Evolutionary conservation across 352 stramenopile species (phyloP), one percentile per base, ranked within the genome.

Genomic region (Phytophthora cajani): DNA sequence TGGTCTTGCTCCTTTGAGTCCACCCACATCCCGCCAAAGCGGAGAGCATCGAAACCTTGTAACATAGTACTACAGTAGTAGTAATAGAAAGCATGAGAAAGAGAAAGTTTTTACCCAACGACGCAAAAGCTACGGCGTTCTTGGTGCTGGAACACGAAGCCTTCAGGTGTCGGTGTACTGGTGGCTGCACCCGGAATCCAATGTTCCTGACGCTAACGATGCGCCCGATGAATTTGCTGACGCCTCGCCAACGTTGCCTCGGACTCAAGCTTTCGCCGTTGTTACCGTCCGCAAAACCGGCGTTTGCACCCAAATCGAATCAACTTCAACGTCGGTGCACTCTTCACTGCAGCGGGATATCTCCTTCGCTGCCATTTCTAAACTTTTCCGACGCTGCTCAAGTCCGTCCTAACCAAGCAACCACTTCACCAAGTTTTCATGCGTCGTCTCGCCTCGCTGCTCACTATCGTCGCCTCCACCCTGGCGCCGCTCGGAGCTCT

Each of bases 151-250:
- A 27, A 27, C 23, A 27, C 23, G 23, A 27, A 25, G 23, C 23
- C 23, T 25, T 25, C n/a, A n/a, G 23, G 36, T 12, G 36, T 12
- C 36, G 38, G 11, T 17, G 38, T 33, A 33, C 38, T 2, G 38
- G 14, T 14, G 12, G 38, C 11, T 46, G 11, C 38, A 46, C 38
- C 38, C 16, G 38, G 38, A 46, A 46, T 17, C 38, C 38, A 46
- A 46, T n/a, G n/a, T n/a, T n/a, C n/a, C n/a, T n/a, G n/a, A n/a
- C n/a, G 38, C 38, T 17, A 46, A 54, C 19, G 49, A 54, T 54
- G 49, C 44, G 12, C 16, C 10, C 17, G 61, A 62, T 54, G 49
- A 66, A 52, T 66, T 58, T 66, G 59, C 59, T 66, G 59, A 49
- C 49, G 46, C 47, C 30, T 52, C 5, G 38, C 47, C 55, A 21